A percentile compares a stretch with the other conserved stretches of the same genome.
phyloP scores from a whole-genome alignment of 805 yeast genomes.

The Tetrapisispora pingtungensis region DNA sequence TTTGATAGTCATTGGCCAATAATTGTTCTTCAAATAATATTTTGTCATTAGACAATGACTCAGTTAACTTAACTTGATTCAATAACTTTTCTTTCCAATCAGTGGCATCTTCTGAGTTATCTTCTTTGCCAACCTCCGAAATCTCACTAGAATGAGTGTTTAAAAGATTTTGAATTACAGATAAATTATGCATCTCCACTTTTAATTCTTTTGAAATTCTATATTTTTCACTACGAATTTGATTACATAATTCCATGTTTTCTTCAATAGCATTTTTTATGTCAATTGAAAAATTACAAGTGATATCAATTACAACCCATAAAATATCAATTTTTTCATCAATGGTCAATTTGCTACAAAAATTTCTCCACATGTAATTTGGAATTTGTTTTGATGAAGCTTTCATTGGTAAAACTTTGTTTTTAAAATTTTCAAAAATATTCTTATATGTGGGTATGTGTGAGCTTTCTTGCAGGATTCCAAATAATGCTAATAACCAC shows the following conservation, averaged over 20 bases:
- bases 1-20: conserved; percentile 62
- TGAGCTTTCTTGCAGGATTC: conserved; percentile 41
- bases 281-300: conserved; percentile 29
- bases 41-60: conserved; percentile 40
- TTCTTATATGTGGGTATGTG: conserved; percentile 22
- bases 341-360: conserved; percentile 42
- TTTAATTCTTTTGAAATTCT: conserved; percentile 22
- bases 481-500: conserved; percentile 74
- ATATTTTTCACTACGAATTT: conserved; percentile 28
- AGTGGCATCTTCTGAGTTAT: conserved; percentile 5
- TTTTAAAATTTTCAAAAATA: conserved; percentile 41
- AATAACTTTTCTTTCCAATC: conserved; percentile 10
- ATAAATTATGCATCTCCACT: conserved; percentile 11
- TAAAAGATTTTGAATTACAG: conserved; percentile 4
- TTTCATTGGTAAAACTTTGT: conserved; percentile 38
- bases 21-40: conserved; percentile 50
- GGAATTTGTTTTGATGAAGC: conserved; percentile 23
- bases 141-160: not conserved
- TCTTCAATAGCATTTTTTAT: conserved; percentile 26
- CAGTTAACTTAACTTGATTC: conserved; percentile 22
- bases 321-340: conserved; percentile 48
- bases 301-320: conserved; percentile 52
- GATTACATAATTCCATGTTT: conserved; percentile 26
- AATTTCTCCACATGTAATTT: conserved; percentile 39
- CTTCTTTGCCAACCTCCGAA: conserved; percentile 5